These are phyloP conservation scores for Aspergillus neotritici DNA, from an alignment of 2,329 filamentous ascomycete genomes.

Conservation along the genomic window DNA sequence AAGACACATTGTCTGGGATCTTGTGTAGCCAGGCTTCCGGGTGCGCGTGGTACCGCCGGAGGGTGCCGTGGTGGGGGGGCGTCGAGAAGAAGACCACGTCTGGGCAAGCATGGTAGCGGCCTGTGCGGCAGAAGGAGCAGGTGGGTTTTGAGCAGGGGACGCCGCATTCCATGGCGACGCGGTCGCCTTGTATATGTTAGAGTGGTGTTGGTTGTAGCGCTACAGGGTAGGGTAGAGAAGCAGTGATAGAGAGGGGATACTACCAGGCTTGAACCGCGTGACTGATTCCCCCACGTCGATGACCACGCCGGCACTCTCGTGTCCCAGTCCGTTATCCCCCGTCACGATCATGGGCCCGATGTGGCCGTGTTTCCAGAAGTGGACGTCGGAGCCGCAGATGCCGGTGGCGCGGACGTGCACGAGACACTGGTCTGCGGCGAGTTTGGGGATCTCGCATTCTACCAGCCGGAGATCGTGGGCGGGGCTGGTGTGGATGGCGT, in stretches of 20 bases:
- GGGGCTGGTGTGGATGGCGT: constrained; percentile 16
- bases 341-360: constrained; percentile 16
- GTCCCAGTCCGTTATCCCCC: constrained; percentile 16
- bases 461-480: constrained; percentile 15
- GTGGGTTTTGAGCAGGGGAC: constrained; percentile 16
- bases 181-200: constrained; percentile 10
- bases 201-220: too few species aligned
- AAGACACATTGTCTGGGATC: constrained; percentile 12
- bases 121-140: constrained; percentile 15
- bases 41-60: constrained; percentile 16
- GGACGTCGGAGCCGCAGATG: constrained; percentile 17
- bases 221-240: too few species aligned
- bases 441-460: constrained; percentile 13
- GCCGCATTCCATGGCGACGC: constrained; percentile 16
- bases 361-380: constrained; percentile 18
- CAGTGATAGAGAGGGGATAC: not conserved
- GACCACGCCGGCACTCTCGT: constrained; percentile 17
- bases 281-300: constrained; percentile 13
- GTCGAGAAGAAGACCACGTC: constrained; percentile 17
- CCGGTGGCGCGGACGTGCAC: constrained; percentile 15
- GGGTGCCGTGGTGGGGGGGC: constrained; percentile 15
- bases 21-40: constrained; percentile 15
- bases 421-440: constrained; percentile 11
- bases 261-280: constrained; percentile 15
- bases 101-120: constrained; percentile 16